Base-by-base conservation (phyloP, 768 basidiomycete genomes). In the Chalciporus piperatus region DNA sequence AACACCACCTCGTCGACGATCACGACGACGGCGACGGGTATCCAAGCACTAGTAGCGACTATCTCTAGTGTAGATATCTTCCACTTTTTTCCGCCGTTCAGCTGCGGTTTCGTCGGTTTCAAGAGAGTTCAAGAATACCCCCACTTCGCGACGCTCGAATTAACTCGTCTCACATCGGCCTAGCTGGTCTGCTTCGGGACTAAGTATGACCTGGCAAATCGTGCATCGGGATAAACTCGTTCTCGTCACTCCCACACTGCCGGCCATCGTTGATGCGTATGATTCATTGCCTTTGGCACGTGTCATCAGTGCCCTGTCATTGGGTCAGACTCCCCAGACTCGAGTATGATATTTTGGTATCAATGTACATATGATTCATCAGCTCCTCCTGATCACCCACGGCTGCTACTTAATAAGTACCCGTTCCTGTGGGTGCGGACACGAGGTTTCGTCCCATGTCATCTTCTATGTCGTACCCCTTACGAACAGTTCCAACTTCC, bases 1-100 rank as follows among this genome's bases (percentile, higher is more conserved):
- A 60, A 61, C 48, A 61, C 7, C 48, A 61, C 7, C 14, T 35
- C 20, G 35, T 43, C 52, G 45, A 46, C 28, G 55, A 45, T 10
- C 17, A 41, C 51, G 47, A 48, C 55, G 51, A 51, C 41, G 54
- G 48, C 45, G 39, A 19, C 5, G 35, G 6, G 35, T 37, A 37
- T 37, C 33, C 33, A 33, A 33, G n/a, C 35, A n/a, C 35, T 33
- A n/a, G n/a, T 33, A n/a, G n/a, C 35, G 16, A 37, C 30, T 32
- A 12, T 32, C 30, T 12, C 35, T 4, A n/a, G 7, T 37, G n/a
- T n/a, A 16, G 14, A 37, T 37, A 37, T 14, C n/a, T 37, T 16
- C 16, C 2, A 16, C 10, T 32, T 10, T 4, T 5, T 13, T 32
- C 30, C 30, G 3, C 30, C 30, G 30, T 12, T 32, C 30, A 32